Evolutionary conservation across 2,329 filamentous ascomycete species (phyloP).

Genomic region (Moelleriella libera): DNA sequence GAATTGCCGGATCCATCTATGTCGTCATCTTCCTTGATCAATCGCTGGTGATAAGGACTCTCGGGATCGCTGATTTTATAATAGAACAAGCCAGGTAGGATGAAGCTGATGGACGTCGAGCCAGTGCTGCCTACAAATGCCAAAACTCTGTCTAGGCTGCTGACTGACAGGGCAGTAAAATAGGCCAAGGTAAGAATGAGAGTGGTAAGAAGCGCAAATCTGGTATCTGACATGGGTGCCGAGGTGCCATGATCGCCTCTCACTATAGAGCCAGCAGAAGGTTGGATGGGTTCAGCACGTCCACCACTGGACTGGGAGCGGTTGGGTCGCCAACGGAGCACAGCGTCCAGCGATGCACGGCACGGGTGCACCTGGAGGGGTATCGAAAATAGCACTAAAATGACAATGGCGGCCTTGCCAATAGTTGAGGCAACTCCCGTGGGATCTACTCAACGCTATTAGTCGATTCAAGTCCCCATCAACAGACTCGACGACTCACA

Average conservation of each 20-base stretch:
- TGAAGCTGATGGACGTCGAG: conserved; percentile 91
- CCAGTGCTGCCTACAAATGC: conserved; percentile 94
- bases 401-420: conserved; percentile 85
- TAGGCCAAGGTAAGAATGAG: conserved; percentile 75
- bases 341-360: conserved; percentile 84
- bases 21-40: conserved; percentile 86
- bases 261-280: conserved; percentile 18
- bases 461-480: not conserved
- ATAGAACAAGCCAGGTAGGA: conserved; percentile 90
- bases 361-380: conserved; percentile 93
- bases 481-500: conserved; percentile 36
- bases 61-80: conserved; percentile 95
- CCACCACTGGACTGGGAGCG: conserved; percentile 21
- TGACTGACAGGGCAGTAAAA: conserved; percentile 78
- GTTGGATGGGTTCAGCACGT: conserved; percentile 27
- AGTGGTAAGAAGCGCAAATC: conserved; percentile 83
- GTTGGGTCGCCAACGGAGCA: conserved; percentile 78
- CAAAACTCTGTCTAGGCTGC: conserved; percentile 76
- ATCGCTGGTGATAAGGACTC: conserved; percentile 68
- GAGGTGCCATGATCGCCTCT: conserved; percentile 38
- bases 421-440: conserved; percentile 65
- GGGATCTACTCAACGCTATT: conserved; percentile 13
- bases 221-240: conserved; percentile 65
- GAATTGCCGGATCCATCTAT: conserved; percentile 42
- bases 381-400: conserved; percentile 92